A percentile compares a stretch with the other conserved stretches of the same genome.
Evolutionary conservation across 2,329 filamentous ascomycete species (phyloP).

Genomic region (Monilinia aucupariae): DNA sequence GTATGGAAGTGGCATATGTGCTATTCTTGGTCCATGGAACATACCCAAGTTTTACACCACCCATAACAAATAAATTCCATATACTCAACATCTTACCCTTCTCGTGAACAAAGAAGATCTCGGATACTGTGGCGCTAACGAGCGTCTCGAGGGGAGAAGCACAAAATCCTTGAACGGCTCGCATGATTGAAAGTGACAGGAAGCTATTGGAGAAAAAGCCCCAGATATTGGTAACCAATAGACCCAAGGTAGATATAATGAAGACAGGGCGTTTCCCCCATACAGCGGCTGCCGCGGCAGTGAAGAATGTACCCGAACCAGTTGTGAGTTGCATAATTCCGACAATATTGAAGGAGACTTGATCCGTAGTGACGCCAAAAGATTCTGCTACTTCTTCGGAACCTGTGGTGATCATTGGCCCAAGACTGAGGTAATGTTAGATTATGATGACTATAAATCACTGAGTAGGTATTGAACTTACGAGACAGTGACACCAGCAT

Average conservation of each 20-base stretch:
- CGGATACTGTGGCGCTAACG: slow-evolving; percentile 38
- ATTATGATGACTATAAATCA: slow-evolving; percentile 20
- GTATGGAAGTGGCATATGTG: background rate
- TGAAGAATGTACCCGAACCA: slow-evolving; percentile 40
- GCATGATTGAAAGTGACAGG: slow-evolving; percentile 36
- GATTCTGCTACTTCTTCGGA: slow-evolving; percentile 35
- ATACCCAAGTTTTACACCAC: slow-evolving; percentile 33
- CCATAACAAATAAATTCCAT: slow-evolving; percentile 30
- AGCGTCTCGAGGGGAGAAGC: slow-evolving; percentile 34
- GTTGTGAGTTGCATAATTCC: slow-evolving; percentile 39
- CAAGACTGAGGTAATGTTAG: slow-evolving; percentile 31
- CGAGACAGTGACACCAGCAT: slow-evolving; percentile 31
- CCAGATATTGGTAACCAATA: slow-evolving; percentile 39
- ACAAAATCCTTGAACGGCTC: slow-evolving; percentile 32
- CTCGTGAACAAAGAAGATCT: slow-evolving; percentile 44
- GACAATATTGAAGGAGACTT: slow-evolving; percentile 35
- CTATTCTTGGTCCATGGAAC: background rate
- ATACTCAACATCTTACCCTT: slow-evolving; percentile 36
- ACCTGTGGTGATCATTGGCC: slow-evolving; percentile 40
- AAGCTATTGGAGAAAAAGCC: slow-evolving; percentile 39
- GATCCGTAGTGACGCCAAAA: slow-evolving; percentile 38
- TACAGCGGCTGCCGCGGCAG: slow-evolving; percentile 38
- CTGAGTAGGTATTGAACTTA: slow-evolving; percentile 19
- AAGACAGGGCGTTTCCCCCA: slow-evolving; percentile 33
- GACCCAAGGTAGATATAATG: slow-evolving; percentile 33